phyloP scores from a whole-genome alignment of 1,284 basidiomycete genomes.

The Cryptococcus jaspeensis region DNA sequence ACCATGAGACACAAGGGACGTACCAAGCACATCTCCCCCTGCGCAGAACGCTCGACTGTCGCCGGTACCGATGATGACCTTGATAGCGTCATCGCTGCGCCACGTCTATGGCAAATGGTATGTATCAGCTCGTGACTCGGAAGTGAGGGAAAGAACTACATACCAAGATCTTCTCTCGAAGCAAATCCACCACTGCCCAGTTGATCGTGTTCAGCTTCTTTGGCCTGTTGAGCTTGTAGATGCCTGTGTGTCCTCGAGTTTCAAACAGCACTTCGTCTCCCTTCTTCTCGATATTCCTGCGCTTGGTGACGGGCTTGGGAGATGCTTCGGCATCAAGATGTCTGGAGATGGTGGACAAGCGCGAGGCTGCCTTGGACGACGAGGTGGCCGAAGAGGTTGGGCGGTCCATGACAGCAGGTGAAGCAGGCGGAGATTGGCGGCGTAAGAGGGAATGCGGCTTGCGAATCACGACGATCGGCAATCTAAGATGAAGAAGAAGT shows the following conservation, averaged over 20 bases:
- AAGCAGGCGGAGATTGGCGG: too few relatives aligned
- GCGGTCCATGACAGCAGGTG: too few relatives aligned
- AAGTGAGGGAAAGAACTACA: conserved; percentile 5
- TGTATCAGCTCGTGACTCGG: not conserved
- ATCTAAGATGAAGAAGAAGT: too few relatives aligned
- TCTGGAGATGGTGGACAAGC: conserved; percentile 26
- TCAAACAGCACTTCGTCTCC: conserved; percentile 19
- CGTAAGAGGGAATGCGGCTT: too few relatives aligned
- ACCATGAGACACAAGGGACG: not conserved
- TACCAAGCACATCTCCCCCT: conserved; percentile 76
- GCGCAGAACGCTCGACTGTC: conserved; percentile 84
- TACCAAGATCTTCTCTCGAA: conserved; percentile 58
- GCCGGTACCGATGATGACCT: conserved; percentile 74
- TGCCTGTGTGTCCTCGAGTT: conserved; percentile 23
- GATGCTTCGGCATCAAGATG: conserved; percentile 24
- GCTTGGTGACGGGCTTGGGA: not conserved
- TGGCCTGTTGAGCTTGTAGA: conserved; percentile 61
- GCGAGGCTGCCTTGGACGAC: conserved; percentile 11
- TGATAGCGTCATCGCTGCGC: conserved; percentile 69
- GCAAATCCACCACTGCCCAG: conserved; percentile 73
- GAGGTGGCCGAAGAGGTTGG: too few relatives aligned
- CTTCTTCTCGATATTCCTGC: too few relatives aligned
- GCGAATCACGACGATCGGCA: too few relatives aligned
- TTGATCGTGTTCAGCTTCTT: conserved; percentile 84
- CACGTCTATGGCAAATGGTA: conserved; percentile 65